Evolutionary conservation across 805 yeast species (phyloP).

Genomic region (Ascoidea tarda): DNA sequence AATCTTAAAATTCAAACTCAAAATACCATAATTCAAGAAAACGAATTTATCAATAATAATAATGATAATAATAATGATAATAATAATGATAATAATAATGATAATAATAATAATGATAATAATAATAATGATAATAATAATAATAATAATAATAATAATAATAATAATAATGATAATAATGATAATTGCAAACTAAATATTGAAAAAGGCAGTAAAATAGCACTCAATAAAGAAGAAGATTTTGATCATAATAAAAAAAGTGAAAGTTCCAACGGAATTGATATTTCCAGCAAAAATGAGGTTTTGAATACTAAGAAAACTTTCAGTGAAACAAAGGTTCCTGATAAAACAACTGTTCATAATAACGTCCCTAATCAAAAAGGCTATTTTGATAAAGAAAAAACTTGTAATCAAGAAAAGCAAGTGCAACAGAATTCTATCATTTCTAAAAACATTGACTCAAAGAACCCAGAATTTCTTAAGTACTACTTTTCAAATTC

Average conservation of each 20-base stretch:
- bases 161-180: conserved; percentile 1
- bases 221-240: conserved; percentile 2
- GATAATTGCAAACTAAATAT: not conserved
- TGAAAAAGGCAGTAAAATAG: not conserved
- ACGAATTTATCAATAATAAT: not conserved
- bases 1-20: conserved; percentile 9
- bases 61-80: not conserved
- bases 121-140: not conserved
- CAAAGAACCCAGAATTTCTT: conserved; percentile 68
- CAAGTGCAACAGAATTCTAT: too few relatives aligned
- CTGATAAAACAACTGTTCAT: too few relatives aligned
- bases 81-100: not conserved
- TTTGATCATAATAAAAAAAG: not conserved
- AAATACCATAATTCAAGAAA: not conserved
- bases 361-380: too few relatives aligned
- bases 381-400: too few relatives aligned
- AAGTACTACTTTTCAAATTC: conserved; percentile 64
- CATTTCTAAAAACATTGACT: conserved; percentile 25
- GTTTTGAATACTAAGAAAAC: too few relatives aligned
- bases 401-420: too few relatives aligned
- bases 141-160: not conserved
- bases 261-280: too few relatives aligned
- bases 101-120: conserved; percentile 1
- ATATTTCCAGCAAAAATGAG: too few relatives aligned
- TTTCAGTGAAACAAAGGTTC: too few relatives aligned